Percentiles rank a stretch among this genome's conserved stretches.
phyloP scores from a whole-genome alignment of 78 protist species.

The Paulinella micropora region DNA sequence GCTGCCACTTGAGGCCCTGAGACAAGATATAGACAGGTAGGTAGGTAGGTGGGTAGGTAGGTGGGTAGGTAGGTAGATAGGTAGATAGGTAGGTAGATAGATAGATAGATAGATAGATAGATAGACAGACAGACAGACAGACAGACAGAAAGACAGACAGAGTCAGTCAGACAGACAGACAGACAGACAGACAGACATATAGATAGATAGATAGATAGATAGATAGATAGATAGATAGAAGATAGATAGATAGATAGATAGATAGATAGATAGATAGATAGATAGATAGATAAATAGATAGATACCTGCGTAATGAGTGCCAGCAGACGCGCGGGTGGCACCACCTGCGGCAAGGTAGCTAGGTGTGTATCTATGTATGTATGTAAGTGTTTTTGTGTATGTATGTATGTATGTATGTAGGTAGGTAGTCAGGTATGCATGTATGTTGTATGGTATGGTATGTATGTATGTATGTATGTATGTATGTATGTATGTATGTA shows the following conservation, averaged over 20 bases:
- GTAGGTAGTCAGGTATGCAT: too few species aligned
- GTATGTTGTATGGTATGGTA: too few species aligned
- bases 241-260: not conserved
- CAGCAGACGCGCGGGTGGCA: conserved; percentile 5
- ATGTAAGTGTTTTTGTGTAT: too few species aligned
- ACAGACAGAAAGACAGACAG: not conserved
- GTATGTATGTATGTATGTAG: too few species aligned
- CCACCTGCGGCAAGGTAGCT: too few species aligned
- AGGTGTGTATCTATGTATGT: too few species aligned
- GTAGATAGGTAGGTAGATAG: not conserved
- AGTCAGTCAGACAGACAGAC: not conserved
- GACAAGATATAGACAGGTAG: too few species aligned
- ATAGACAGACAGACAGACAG: not conserved
- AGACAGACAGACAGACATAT: not conserved
- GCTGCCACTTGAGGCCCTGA: too few species aligned
- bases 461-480: too few species aligned
- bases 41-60: too few species aligned
- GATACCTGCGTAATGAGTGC: not conserved
- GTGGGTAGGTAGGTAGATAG: not conserved
- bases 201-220: not conserved
- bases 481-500: too few species aligned
- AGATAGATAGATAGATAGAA: not conserved
- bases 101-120: not conserved
- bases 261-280: not conserved
- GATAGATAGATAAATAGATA: not conserved